Conservation (phyloP, 176 grass and related monocot species). For the Elaeis guineensis region DNA sequence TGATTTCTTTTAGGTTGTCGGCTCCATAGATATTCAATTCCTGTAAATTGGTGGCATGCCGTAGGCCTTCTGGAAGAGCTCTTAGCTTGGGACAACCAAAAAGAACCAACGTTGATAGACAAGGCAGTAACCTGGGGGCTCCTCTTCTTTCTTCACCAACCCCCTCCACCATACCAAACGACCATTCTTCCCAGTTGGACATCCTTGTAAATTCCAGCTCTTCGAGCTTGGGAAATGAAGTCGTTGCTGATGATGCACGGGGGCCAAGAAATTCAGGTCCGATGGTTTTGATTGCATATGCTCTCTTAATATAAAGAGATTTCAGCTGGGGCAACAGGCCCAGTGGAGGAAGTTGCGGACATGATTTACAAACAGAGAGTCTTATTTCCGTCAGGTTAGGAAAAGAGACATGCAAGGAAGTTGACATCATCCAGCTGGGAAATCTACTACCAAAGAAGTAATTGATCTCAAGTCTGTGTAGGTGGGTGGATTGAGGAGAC, state of each 20-base stretch:
- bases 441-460: too few species aligned
- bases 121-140: neutral
- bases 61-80: constrained; percentile 14
- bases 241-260: neutral
- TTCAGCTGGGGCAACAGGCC: too few species aligned
- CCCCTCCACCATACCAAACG: neutral
- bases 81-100: constrained; percentile 15
- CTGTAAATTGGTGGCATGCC: constrained; percentile 1
- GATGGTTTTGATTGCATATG: too few species aligned
- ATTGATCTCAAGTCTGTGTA: too few species aligned
- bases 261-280: too few species aligned
- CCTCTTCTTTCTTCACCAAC: neutral
- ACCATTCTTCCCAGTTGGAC: constrained; percentile 32
- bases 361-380: too few species aligned
- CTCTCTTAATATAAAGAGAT: too few species aligned
- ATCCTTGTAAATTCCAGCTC: constrained; percentile 4
- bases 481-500: too few species aligned
- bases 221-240: constrained; percentile 26
- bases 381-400: too few species aligned
- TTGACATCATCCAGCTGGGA: too few species aligned
- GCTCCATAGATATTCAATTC: neutral
- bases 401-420: too few species aligned
- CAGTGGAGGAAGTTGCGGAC: too few species aligned
- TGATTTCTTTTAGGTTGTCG: neutral
- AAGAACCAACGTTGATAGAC: neutral